Evolutionary conservation across 257 asterid genomes (phyloP).

Genomic region (Solanum sparsipilum): DNA sequence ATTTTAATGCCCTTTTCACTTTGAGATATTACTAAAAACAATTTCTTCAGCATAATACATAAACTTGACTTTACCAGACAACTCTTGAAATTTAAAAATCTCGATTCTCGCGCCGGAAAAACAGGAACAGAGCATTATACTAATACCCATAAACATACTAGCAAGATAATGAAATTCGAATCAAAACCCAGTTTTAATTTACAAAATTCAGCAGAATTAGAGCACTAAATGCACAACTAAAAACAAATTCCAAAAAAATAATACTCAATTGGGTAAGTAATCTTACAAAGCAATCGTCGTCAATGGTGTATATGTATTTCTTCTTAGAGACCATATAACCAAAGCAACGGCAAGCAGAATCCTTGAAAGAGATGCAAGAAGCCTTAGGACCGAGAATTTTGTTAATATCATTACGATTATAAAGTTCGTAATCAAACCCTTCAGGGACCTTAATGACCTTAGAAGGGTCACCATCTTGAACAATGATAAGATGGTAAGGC

Average conservation of each 20-base stretch:
- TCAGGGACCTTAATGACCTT: slow-evolving; percentile 52
- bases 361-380: slow-evolving; percentile 77
- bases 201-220: background rate
- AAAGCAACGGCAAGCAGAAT: slow-evolving; percentile 75
- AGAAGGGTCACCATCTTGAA: slow-evolving; percentile 69
- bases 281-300: slow-evolving; percentile 84
- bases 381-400: slow-evolving; percentile 55
- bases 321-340: slow-evolving; percentile 70
- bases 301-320: slow-evolving; percentile 70
- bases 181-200: background rate
- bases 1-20: background rate
- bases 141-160: no score
- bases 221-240: background rate
- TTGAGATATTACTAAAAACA: background rate
- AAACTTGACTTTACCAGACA: no score
- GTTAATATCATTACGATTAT: slow-evolving; percentile 60
- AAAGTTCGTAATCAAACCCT: slow-evolving; percentile 61
- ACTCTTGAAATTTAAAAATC: background rate
- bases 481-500: slow-evolving; percentile 60
- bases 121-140: background rate
- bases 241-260: background rate
- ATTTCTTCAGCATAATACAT: background rate
- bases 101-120: background rate
- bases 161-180: background rate
- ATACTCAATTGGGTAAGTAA: background rate